phyloP scores from a whole-genome alignment of 2,329 filamentous ascomycete species.

The Claviceps citrina region DNA sequence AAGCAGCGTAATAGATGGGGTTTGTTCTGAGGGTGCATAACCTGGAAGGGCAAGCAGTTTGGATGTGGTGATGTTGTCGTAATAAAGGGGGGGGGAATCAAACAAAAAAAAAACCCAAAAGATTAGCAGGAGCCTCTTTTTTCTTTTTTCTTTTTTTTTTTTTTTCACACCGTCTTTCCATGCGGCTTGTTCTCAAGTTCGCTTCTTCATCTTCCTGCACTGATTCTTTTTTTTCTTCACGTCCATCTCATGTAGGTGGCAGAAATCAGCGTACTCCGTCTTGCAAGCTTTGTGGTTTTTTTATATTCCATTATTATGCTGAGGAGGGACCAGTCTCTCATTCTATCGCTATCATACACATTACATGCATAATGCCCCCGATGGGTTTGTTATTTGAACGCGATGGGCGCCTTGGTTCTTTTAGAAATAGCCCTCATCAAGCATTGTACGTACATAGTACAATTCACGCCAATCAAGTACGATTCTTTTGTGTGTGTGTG shows the following conservation, averaged over 20 bases:
- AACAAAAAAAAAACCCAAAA: neutral
- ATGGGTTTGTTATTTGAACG: neutral
- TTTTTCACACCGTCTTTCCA: neutral
- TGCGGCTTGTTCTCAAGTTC: too few relatives aligned
- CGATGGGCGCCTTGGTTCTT: neutral
- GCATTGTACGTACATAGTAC: too few relatives aligned
- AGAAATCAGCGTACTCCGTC: neutral
- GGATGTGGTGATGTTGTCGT: neutral
- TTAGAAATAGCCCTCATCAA: neutral
- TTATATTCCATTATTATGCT: neutral
- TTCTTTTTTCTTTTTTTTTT: neutral
- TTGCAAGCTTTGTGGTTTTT: too few relatives aligned
- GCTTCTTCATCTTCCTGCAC: too few relatives aligned
- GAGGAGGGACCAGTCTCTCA: neutral
- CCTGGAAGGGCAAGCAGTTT: neutral
- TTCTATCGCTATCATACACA: neutral
- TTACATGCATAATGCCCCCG: neutral
- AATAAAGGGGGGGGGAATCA: neutral
- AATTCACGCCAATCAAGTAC: too few relatives aligned
- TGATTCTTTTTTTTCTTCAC: neutral
- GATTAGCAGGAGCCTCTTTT: neutral
- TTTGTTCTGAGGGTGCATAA: conserved; percentile 24
- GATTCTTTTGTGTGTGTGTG: too few relatives aligned
- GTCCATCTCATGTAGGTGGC: neutral
- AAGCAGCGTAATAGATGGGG: conserved; percentile 35